phyloP scores from a whole-genome alignment of 106 monocot genomes.

The Phalaenopsis equestris region DNA sequence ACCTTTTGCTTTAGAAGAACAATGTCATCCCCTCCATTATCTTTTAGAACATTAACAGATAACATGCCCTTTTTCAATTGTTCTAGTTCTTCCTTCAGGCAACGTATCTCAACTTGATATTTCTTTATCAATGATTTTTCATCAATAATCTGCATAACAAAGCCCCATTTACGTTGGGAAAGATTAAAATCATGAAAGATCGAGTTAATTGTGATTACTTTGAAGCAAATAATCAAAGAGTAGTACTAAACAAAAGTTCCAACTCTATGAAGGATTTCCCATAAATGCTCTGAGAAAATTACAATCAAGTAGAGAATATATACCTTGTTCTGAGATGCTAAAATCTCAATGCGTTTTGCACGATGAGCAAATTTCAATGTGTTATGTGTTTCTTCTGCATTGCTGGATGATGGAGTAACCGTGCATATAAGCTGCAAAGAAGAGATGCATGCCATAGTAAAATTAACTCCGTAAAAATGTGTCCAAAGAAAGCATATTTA shows the following conservation, averaged over 20 bases:
- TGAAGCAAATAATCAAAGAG: not conserved
- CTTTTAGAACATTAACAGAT: constrained; percentile 42
- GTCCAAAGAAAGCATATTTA: not conserved
- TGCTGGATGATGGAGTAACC: constrained; percentile 89
- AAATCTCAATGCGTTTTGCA: constrained; percentile 80
- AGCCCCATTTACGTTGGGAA: not conserved
- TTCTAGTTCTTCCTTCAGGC: constrained; percentile 80
- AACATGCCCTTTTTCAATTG: constrained; percentile 66
- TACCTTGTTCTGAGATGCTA: constrained; percentile 93
- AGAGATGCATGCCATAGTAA: constrained; percentile 1
- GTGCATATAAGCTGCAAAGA: constrained; percentile 72
- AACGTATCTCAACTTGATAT: constrained; percentile 80
- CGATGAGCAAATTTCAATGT: constrained; percentile 94
- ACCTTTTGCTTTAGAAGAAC: constrained; percentile 90
- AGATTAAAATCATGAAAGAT: not conserved
- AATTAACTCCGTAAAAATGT: constrained; percentile 2
- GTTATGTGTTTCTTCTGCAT: constrained; percentile 89
- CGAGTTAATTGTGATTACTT: not conserved
- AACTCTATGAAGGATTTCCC: not conserved
- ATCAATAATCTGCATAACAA: constrained; percentile 69
- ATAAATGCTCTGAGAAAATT: not conserved
- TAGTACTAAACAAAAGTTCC: not conserved
- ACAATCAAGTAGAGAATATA: not conserved
- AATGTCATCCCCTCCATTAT: constrained; percentile 61
- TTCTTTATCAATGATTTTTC: constrained; percentile 92